A percentile compares a stretch with the other conserved stretches of the same genome.
phyloP scores from a whole-genome alignment of 164 flowering plant species.

The Saururus chinensis region DNA sequence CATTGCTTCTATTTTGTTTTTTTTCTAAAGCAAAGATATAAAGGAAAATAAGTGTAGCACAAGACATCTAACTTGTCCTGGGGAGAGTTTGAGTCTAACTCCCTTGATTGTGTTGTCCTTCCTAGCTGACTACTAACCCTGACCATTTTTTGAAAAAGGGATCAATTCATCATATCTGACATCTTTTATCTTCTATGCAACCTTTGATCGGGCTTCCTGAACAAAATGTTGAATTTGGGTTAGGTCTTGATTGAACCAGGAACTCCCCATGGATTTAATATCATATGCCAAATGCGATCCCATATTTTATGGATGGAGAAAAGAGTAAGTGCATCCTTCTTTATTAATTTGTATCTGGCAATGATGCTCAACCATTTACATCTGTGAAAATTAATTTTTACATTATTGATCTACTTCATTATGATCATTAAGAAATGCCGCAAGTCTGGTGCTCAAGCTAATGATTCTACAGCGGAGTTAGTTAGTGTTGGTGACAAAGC shows the following conservation, averaged over 20 bases:
- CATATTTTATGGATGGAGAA: conserved; percentile 95
- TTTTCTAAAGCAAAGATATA: no score
- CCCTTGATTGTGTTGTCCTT: no score
- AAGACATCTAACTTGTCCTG: no score
- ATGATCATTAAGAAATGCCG: conserved; percentile 48
- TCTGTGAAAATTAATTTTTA: background rate
- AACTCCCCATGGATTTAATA: conserved; percentile 84
- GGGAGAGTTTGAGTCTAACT: no score
- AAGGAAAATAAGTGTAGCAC: no score
- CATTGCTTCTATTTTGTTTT: no score
- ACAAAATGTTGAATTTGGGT: conserved; percentile 5
- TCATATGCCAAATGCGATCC: conserved; percentile 86
- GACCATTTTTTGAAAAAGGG: no score
- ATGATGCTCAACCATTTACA: background rate
- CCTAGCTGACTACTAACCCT: no score
- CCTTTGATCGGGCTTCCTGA: conserved; percentile 2
- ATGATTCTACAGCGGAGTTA: conserved; percentile 30
- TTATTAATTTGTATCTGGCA: background rate
- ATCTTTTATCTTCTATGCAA: background rate
- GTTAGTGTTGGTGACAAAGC: background rate
- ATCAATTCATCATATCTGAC: no score
- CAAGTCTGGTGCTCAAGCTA: conserved; percentile 25
- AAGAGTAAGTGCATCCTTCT: conserved; percentile 36
- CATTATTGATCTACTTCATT: conserved; percentile 3
- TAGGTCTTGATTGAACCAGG: conserved; percentile 97